Percentiles rank a stretch among this genome's conserved stretches.
These are phyloP conservation scores for Gilbertella persicaria DNA, from an alignment of 371 early-diverging fungal genomes.

Conservation along the genomic window DNA sequence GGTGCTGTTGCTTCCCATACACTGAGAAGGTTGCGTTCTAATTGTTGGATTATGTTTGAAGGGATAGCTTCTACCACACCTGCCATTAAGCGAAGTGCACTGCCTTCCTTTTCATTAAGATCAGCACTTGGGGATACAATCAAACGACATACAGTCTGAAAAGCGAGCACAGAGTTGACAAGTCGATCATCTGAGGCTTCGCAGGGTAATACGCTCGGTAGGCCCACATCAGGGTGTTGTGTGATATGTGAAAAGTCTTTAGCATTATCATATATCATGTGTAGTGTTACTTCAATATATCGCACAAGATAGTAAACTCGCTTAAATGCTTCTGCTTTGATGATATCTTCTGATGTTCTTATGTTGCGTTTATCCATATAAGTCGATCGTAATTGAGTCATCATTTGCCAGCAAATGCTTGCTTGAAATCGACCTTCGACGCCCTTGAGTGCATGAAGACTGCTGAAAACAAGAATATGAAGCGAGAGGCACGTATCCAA, in stretches of 20 bases:
- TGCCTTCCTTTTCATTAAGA: background rate
- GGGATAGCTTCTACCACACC: constrained; percentile 25
- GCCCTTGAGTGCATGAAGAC: constrained; percentile 12
- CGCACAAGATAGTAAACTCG: constrained; percentile 32
- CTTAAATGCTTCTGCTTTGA: constrained; percentile 34
- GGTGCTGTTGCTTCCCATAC: constrained; percentile 31
- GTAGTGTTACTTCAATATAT: constrained; percentile 29
- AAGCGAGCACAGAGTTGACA: constrained; percentile 4
- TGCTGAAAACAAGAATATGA: constrained; percentile 9
- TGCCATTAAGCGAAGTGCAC: constrained; percentile 20
- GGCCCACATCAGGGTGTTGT: constrained; percentile 22
- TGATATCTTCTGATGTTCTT: background rate
- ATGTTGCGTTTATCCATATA: background rate
- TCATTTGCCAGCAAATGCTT: constrained; percentile 39
- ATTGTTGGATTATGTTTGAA: constrained; percentile 15
- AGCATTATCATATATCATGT: constrained; percentile 20
- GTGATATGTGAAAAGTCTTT: constrained; percentile 15
- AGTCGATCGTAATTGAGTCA: constrained; percentile 18
- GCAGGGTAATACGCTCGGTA: constrained; percentile 25
- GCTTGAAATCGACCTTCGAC: constrained; percentile 29
- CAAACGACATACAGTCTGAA: constrained; percentile 13
- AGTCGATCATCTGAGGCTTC: constrained; percentile 11
- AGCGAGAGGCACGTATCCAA: constrained; percentile 26
- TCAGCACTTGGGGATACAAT: constrained; percentile 1
- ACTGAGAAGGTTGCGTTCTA: constrained; percentile 22